Conservation (phyloP, 768 basidiomycete species). For the Russula lepida region DNA sequence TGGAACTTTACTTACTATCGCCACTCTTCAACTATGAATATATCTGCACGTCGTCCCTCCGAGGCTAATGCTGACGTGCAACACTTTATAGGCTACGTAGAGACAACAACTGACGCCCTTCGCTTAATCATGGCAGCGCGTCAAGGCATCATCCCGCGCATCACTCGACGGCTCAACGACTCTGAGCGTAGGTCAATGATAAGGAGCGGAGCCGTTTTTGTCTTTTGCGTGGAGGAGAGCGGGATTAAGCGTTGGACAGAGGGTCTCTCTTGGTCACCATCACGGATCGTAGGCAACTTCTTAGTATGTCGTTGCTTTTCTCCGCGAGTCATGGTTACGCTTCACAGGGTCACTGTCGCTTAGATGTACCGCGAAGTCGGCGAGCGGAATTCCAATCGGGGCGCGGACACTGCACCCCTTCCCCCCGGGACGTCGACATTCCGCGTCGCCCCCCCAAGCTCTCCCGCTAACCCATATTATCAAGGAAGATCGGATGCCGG, state of each 20-base stretch:
- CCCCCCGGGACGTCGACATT: constrained; percentile 19
- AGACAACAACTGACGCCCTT: constrained; percentile 73
- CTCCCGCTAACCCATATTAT: constrained; percentile 10
- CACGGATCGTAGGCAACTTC: constrained; percentile 78
- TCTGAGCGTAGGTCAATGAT: constrained; percentile 55
- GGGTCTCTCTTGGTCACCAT: constrained; percentile 72
- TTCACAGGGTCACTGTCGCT: neutral
- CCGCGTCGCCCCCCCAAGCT: constrained; percentile 13
- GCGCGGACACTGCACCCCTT: constrained; percentile 7
- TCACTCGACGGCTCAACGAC: constrained; percentile 79
- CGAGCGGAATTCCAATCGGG: constrained; percentile 38
- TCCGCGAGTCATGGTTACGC: constrained; percentile 1
- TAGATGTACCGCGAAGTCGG: constrained; percentile 80
- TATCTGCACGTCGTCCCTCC: constrained; percentile 9
- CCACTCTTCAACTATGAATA: constrained; percentile 7
- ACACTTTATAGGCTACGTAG: constrained; percentile 72
- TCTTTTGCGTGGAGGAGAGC: constrained; percentile 84
- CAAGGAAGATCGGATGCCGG: constrained; percentile 14
- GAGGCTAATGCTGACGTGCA: constrained; percentile 29
- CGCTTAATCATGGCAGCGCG: constrained; percentile 77
- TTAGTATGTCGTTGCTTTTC: constrained; percentile 40
- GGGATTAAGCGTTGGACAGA: constrained; percentile 87
- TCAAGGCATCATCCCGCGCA: constrained; percentile 69
- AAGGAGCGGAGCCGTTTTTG: constrained; percentile 61
- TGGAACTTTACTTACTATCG: constrained; percentile 12